Conservation (phyloP, 148 eudicot species). For the Rhododendron vialii region DNA sequence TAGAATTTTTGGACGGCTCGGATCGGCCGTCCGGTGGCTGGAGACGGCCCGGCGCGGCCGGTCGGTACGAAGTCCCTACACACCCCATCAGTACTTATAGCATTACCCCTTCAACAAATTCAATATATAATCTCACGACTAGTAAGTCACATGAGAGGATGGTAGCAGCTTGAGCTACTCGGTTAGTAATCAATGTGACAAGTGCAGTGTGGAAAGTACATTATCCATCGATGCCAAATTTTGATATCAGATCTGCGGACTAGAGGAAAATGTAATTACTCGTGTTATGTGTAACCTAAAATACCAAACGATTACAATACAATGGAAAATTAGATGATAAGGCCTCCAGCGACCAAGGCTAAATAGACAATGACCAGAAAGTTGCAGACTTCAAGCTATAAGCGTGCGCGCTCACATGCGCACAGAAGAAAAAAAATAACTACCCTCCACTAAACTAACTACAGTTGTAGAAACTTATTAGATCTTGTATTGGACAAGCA, state of each 20-base stretch:
- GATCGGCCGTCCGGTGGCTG: too few relatives aligned
- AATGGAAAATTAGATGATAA: not conserved
- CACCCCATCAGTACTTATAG: too few relatives aligned
- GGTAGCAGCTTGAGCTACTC: not conserved
- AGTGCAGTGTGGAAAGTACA: not conserved
- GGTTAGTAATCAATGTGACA: not conserved
- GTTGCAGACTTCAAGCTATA: not conserved
- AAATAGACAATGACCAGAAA: not conserved
- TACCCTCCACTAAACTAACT: not conserved
- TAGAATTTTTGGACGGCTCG: too few relatives aligned
- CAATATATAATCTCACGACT: not conserved
- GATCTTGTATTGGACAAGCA: not conserved
- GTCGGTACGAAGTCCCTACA: too few relatives aligned
- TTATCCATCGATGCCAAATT: not conserved
- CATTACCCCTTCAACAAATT: not conserved
- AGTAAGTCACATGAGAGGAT: not conserved
- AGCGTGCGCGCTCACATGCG: too few relatives aligned
- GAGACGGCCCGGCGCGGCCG: too few relatives aligned
- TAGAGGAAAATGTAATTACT: not conserved
- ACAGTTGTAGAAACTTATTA: not conserved
- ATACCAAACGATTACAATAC: not conserved
- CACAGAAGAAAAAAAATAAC: not conserved
- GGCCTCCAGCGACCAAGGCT: not conserved
- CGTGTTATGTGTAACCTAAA: not conserved
- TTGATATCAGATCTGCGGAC: not conserved